Base-by-base conservation (phyloP, 225 moss, liverwort and hornwort genomes). In the Pseudoscleropodium purum region DNA sequence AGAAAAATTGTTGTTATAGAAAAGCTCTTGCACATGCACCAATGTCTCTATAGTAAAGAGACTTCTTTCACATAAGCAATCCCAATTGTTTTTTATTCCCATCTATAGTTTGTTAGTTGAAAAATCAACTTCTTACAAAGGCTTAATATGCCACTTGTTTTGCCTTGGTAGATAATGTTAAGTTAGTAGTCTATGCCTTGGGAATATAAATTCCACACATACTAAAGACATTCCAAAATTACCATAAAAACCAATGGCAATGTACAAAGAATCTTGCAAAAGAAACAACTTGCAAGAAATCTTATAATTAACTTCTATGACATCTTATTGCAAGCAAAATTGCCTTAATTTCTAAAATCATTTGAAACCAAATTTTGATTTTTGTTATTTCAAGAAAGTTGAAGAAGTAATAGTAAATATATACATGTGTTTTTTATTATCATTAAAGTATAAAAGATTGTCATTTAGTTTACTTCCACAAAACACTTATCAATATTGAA, bases 1-100 rank as follows among this genome's bases (percentile, higher is more conserved):
- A 5, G 2, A 20, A 51, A 75, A 33, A 34, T 8, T 1, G 1
- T 13, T 51, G 33, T 33, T 33, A 0, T 1, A 31, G 0, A 11
- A 30, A 30, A 75, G 13, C 2, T 49, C 49, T 49, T 75, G 7
- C 6, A 31, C 0, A 33, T 49, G 7, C 7, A 2, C 11, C 33
- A 7, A 75, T 75, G 5, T 49, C 1, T 75, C 12, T 33, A 5
- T 52, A 8, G 23, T 9, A 2, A 5, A 15, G 5, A 36, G 20
- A 36, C 34, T 77, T 52, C 34, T 52, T 52, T 51, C 5, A 24
- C 8, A 52, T 5, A 5, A 8, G 7, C 5, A 1, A 52, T 52
- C 1, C 14, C 13, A 23, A 34, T 36, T 54, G 6, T 13, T 37
- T 54, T 78, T 51, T 24, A 52, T 54, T 36, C 24, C 15, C 24